phyloP scores from a whole-genome alignment of 169 alveolate genomes.

The Plasmodium vinckei region DNA sequence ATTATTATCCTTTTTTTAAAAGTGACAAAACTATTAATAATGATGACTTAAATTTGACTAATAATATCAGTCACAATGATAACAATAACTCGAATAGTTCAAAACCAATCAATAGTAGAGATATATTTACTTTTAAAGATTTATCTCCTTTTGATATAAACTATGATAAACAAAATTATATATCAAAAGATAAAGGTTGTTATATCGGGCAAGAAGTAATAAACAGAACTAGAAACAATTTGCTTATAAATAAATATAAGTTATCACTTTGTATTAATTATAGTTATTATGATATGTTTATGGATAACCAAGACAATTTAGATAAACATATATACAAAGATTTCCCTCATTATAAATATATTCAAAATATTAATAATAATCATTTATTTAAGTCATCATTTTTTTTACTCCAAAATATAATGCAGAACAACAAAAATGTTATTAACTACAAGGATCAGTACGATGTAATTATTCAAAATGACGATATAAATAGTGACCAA shows the following conservation, averaged over 20 bases:
- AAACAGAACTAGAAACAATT: constrained; percentile 79
- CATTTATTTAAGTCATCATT: constrained; percentile 37
- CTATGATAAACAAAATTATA: constrained; percentile 76
- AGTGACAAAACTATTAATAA: not conserved
- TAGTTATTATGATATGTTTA: constrained; percentile 52
- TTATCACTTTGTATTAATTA: constrained; percentile 67
- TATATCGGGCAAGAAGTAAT: constrained; percentile 86
- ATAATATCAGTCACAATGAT: not conserved
- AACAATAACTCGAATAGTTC: not conserved
- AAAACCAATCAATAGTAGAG: constrained; percentile 13
- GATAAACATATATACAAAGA: constrained; percentile 5
- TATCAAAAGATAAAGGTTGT: constrained; percentile 83
- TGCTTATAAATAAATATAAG: constrained; percentile 79
- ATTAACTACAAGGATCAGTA: constrained; percentile 27
- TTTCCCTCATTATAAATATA: constrained; percentile 23
- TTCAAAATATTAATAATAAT: constrained; percentile 29
- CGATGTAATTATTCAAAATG: constrained; percentile 26
- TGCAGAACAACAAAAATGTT: not conserved
- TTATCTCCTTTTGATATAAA: constrained; percentile 81
- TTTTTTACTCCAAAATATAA: constrained; percentile 49
- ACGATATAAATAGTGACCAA: not conserved
- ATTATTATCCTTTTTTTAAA: constrained; percentile 8
- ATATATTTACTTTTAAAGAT: constrained; percentile 28
- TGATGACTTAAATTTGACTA: not conserved
- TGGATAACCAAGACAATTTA: constrained; percentile 1